Conservation (phyloP, 345 rosid species). For the Mangifera indica region DNA sequence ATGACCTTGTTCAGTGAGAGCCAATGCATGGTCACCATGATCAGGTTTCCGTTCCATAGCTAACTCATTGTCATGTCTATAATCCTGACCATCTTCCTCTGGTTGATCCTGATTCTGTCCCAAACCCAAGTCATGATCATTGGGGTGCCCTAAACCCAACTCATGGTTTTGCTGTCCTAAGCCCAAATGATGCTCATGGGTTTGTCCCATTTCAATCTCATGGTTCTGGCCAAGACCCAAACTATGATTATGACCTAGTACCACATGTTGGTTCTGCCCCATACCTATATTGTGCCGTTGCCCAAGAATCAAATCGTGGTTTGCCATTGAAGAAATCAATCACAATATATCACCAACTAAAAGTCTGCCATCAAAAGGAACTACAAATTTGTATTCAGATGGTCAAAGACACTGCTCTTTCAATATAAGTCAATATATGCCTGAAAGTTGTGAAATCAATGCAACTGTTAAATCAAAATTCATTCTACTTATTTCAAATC, state of each 20-base stretch:
- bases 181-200: conserved; percentile 58
- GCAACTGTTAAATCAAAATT: not conserved
- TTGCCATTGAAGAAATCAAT: conserved; percentile 53
- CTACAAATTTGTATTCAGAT: not conserved
- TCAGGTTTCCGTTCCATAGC: conserved; percentile 54
- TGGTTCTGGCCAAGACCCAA: conserved; percentile 64
- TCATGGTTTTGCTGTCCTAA: conserved; percentile 63
- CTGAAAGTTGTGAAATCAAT: conserved; percentile 12
- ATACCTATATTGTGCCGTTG: conserved; percentile 58
- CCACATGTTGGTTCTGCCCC: conserved; percentile 65
- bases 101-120: conserved; percentile 60
- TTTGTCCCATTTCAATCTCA: conserved; percentile 60
- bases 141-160: conserved; percentile 56
- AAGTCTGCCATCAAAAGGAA: conserved; percentile 15
- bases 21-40: conserved; percentile 48
- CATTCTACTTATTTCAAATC: not conserved
- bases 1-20: conserved; percentile 33
- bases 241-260: conserved; percentile 61
- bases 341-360: conserved; percentile 13
- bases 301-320: conserved; percentile 77
- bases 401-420: conserved; percentile 12
- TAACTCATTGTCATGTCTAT: conserved; percentile 53
- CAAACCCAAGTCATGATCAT: conserved; percentile 57
- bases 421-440: conserved; percentile 5
- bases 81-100: conserved; percentile 49